Conservation (phyloP, 2,329 filamentous ascomycete species). For the Aspergillus amoenus region DNA sequence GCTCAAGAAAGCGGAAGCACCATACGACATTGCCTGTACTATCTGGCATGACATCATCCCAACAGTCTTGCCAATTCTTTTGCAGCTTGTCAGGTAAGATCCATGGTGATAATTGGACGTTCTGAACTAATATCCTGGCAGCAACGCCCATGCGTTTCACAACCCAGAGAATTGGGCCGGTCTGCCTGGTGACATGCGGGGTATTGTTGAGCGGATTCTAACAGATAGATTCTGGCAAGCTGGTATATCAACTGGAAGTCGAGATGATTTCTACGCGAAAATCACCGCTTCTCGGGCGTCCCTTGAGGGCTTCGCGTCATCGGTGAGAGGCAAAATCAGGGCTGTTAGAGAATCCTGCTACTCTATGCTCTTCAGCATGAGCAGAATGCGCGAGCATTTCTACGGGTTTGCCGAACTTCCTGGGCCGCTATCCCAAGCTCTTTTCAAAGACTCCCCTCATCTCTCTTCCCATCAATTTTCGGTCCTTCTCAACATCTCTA, state of each 20-base stretch:
- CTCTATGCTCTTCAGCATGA: slow-evolving; percentile 91
- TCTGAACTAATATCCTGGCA: slow-evolving; percentile 32
- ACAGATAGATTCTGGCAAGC: slow-evolving; percentile 98
- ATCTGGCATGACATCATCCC: slow-evolving; percentile 87
- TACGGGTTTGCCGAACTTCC: slow-evolving; percentile 87
- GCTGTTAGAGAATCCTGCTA: slow-evolving; percentile 93
- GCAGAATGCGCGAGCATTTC: slow-evolving; percentile 79
- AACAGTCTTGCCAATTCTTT: slow-evolving; percentile 76
- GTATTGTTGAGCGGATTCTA: slow-evolving; percentile 76
- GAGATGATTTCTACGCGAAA: slow-evolving; percentile 92
- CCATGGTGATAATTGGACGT: not conserved
- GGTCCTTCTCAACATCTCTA: slow-evolving; percentile 83
- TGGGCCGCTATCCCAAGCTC: slow-evolving; percentile 74
- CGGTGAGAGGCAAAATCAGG: slow-evolving; percentile 82
- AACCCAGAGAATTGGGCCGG: slow-evolving; percentile 81
- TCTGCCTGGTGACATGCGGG: slow-evolving; percentile 71
- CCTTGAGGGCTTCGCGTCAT: slow-evolving; percentile 90
- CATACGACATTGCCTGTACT: slow-evolving; percentile 72
- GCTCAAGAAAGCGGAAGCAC: slow-evolving; percentile 68
- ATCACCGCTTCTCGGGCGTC: slow-evolving; percentile 87
- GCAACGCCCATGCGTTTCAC: slow-evolving; percentile 87
- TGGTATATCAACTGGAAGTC: slow-evolving; percentile 91
- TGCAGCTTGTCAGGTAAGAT: slow-evolving; percentile 72
- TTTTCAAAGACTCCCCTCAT: slow-evolving; percentile 78
- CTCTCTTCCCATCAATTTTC: slow-evolving; percentile 92